Evolutionary conservation across 2,329 filamentous ascomycete species (phyloP).

Genomic region (Sporothrix pallida): DNA sequence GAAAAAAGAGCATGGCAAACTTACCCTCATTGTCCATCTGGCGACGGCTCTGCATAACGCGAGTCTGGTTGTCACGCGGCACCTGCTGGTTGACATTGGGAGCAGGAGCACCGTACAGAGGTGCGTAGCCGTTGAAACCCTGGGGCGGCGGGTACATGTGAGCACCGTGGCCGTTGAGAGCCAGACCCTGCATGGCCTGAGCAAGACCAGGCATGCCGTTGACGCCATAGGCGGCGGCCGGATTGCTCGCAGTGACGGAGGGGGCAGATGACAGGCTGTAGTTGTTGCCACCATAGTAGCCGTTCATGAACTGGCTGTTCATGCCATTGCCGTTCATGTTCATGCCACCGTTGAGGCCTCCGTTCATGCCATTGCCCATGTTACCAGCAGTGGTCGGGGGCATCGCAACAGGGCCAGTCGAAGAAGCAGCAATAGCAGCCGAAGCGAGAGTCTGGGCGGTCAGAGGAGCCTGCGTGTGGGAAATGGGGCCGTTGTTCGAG

Average conservation of each 20-base stretch:
- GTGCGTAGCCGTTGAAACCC: conserved; percentile 63
- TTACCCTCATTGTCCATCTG: conserved; percentile 74
- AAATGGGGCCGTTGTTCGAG: conserved; percentile 42
- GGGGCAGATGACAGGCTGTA: conserved; percentile 33
- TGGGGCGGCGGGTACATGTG: conserved; percentile 61
- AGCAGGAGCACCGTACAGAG: conserved; percentile 55
- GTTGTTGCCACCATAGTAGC: conserved; percentile 41
- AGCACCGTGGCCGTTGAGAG: conserved; percentile 53
- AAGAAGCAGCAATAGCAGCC: conserved; percentile 41
- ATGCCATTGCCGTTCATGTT: no score
- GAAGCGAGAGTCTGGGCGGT: conserved; percentile 38
- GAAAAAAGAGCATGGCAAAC: conserved; percentile 35
- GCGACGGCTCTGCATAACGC: conserved; percentile 76
- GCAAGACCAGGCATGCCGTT: conserved; percentile 64
- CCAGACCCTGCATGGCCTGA: conserved; percentile 72
- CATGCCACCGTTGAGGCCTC: no score
- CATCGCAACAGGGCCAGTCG: conserved; percentile 35
- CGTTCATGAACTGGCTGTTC: conserved; percentile 40
- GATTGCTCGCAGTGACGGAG: conserved; percentile 35
- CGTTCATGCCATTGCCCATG: no score
- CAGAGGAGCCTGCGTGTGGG: conserved; percentile 39
- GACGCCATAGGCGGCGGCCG: conserved; percentile 48
- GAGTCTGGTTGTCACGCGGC: conserved; percentile 72
- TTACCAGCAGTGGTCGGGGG: conserved; percentile 39
- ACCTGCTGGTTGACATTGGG: conserved; percentile 46